Evolutionary conservation across 2,329 filamentous ascomycete species (phyloP).

Genomic region (Bipolaris sorokiniana): DNA sequence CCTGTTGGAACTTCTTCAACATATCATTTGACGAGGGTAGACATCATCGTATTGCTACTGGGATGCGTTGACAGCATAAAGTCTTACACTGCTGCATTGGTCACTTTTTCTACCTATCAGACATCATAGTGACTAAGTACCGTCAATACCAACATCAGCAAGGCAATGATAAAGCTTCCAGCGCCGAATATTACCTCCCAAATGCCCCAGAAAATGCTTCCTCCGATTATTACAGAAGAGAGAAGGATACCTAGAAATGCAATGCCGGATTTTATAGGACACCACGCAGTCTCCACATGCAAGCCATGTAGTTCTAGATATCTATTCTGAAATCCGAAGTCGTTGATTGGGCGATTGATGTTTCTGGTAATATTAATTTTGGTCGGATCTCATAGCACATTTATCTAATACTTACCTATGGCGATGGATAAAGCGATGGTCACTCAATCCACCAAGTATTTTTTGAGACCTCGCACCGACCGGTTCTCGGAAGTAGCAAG

Average conservation of each 20-base stretch:
- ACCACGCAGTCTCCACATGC: neutral
- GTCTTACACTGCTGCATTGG: neutral
- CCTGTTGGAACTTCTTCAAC: too few relatives aligned
- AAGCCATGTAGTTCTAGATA: neutral
- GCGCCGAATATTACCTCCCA: conserved; percentile 17
- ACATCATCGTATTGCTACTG: too few relatives aligned
- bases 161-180: conserved; percentile 14
- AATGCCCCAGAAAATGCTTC: conserved; percentile 6
- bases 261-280: neutral
- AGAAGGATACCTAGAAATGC: neutral
- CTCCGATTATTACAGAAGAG: neutral
- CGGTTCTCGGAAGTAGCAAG: neutral
- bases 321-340: neutral
- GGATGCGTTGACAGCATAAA: too few relatives aligned
- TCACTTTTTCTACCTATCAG: neutral
- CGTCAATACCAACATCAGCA: conserved; percentile 7
- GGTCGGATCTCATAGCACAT: neutral
- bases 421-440: neutral
- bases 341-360: neutral
- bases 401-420: neutral
- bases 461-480: neutral
- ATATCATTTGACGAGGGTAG: too few relatives aligned
- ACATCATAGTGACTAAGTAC: neutral
- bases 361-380: neutral
- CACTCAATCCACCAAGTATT: neutral